Evolutionary conservation across 306 rosid genomes (phyloP), one percentile per base, ranked within the genome.

Genomic region (Betula pendula): DNA sequence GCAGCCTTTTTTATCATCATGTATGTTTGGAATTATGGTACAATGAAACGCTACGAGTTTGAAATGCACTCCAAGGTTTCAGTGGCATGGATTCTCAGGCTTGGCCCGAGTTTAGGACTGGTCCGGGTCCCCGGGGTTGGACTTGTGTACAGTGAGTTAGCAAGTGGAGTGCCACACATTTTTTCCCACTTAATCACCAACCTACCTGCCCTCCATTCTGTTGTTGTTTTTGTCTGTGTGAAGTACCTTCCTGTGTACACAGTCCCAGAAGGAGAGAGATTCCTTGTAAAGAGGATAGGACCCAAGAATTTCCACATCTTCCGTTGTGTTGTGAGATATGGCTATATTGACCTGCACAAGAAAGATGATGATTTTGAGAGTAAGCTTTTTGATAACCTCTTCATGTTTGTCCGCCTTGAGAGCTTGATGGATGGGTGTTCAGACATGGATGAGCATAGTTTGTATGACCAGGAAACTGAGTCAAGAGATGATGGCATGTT

Each of bases 161-260:
- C 99, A 27, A 93, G 94, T 15, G 99, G 99, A 42, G 98, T 96
- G 14, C 99, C 99, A 33, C 93, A 81, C 82, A 96, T 96, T 29
- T 96, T 96, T 79, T 96, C 99, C 77, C 99, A 96, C 84, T 96
- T 96, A 88, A 86, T 96, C 80, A 96, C 99, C 73, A 96, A 96
- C 84, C 85, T 96, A 10, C 99, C 99, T 2, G 99, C 99, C 70
- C 91, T 96, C 78, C 99, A 96, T 73, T 88, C 97, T 0, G 97
- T 92, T 12, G 97, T 96, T 74, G 88, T 92, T 48, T 91, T 96
- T 60, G 88, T 96, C 60, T 96, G 99, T 73, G 97, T 96, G 80
- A 96, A 96, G 77, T 92, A 96, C 82, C 97, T 96, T 77, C 98
- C 97, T 2, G 98, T 95, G 71, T 90, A 89, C 84, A 95, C 91